Conservation (phyloP, 75 land plant species). For the Isoetes taiwanensis region DNA sequence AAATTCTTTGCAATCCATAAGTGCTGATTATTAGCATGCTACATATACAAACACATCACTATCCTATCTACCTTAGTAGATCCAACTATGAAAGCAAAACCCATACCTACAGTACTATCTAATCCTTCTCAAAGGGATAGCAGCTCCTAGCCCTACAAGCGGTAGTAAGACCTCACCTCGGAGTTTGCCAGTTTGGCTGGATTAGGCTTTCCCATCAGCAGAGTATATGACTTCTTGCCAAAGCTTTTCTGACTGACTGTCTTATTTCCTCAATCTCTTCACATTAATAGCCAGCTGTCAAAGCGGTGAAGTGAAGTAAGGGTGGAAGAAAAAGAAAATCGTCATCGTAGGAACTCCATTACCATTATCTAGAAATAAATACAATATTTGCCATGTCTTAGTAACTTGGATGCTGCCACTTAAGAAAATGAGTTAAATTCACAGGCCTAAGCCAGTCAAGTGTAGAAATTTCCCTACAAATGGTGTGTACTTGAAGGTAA, state of each 20-base stretch:
- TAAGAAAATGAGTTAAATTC: too few relatives aligned
- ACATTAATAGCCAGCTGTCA: constrained; percentile 68
- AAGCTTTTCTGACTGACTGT: constrained; percentile 39
- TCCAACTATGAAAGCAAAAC: not conserved
- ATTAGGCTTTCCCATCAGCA: constrained; percentile 87
- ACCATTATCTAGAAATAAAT: too few relatives aligned
- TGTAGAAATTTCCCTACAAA: too few relatives aligned
- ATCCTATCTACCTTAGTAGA: too few relatives aligned
- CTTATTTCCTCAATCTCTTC: constrained; percentile 51
- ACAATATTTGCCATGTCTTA: too few relatives aligned
- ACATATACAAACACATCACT: constrained; percentile 88
- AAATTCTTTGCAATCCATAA: constrained; percentile 87
- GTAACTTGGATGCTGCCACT: too few relatives aligned
- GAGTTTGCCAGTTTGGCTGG: constrained; percentile 95
- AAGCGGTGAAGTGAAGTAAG: not conserved
- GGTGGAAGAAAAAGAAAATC: constrained; percentile 14
- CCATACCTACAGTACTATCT: not conserved
- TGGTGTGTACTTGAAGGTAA: too few relatives aligned
- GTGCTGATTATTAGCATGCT: constrained; percentile 86
- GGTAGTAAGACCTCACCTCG: constrained; percentile 30
- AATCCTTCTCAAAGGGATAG: not conserved
- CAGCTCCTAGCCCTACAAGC: not conserved
- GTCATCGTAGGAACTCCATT: too few relatives aligned
- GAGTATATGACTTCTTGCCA: constrained; percentile 79
- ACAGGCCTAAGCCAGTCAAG: too few relatives aligned